Base-by-base conservation (phyloP, 1,284 basidiomycete genomes). In the Ganoderma lingzhi region DNA sequence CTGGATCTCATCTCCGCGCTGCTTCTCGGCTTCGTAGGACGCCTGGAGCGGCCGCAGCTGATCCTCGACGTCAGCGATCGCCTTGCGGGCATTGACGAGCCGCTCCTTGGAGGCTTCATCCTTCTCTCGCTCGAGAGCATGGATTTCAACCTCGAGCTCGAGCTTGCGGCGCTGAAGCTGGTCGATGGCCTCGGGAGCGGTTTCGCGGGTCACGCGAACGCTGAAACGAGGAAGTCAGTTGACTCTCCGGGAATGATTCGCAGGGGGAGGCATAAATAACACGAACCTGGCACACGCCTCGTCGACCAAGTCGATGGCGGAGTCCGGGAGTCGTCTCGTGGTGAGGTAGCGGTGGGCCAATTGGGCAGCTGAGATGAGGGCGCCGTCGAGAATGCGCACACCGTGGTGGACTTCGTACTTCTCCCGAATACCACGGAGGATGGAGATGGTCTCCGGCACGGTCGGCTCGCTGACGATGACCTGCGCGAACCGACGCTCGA, bases 261-360 rank as follows among this genome's bases (percentile, higher is more conserved):
- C 8, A 62, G 15, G n/a, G 60, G 35, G 8, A 23, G 23, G 9
- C 30, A 45, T 28, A 42, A 6, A 32, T 41, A 23, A 78, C 35
- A 35, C 87, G 76, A 77, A 90, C 91, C 90, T 93, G 39, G 96
- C 95, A 78, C 94, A 94, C 44, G 97, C 96, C 80, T 99, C 97
- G 74, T 99, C 96, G 28, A 98, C 90, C 62, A 97, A 84, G 79
- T 98, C 96, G 76, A 98, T 98, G 30, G 96, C 96, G 41, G 95
- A 89, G 80, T 97, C 95, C 8, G 96, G 96, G 42, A 97, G 83
- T 72, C 95, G 86, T 75, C 95, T 86, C 12, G 91, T 91, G 3
- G 96, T 96, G 65, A 99, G 86, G 78, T 99, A 99, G 61, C 98
- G 95, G 81, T 96, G 95, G 10, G 98, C 97, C 66, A 99, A 88